Base-by-base conservation (phyloP, 2,329 filamentous ascomycete genomes). In the Lanzia echinophila region DNA sequence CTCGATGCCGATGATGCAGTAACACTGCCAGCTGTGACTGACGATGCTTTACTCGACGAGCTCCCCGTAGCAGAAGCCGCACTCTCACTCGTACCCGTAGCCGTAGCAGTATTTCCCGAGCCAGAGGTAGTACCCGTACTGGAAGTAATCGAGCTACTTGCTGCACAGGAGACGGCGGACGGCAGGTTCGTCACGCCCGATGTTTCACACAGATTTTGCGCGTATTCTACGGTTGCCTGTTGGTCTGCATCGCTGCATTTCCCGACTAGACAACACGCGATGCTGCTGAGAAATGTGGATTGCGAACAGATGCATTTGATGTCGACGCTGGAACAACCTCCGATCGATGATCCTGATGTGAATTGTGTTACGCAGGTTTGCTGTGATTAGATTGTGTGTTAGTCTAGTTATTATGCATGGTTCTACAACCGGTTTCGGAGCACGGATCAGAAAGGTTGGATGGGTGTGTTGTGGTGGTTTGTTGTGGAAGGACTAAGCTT, bases 291-390 rank as follows among this genome's bases (percentile, higher is more conserved):
- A 70, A 81, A 81, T 17, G 65, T 62, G 11, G 63, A 57, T 56
- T 69, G 67, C 6, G 62, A 63, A 62, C 79, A 81, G 58, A 80
- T 78, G 60, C 79, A 81, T 34, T 65, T 60, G 55, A 74, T 67
- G 53, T 79, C 71, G 19, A 74, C n/a, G 10, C 65, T 63, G 6
- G 43, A 38, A 56, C 72, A 73, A 58, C 73, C 73, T 7, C 66
- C 69, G 12, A 70, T 66, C 17, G 67, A 67, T 39, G 72, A 68
- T 19, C 74, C 66, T n/a, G 64, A 58, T n/a, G 69, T 70, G 53
- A 72, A 65, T 47, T 64, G 34, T 39, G 57, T 56, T 2, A 70
- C 58, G 46, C 70, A 72, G 19, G 56, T 36, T 60, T 63, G 61
- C 69, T 71, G 39, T 8, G 56, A 31, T 15, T 15, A 33, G n/a